Percentiles rank a stretch among this genome's conserved stretches.
Evolutionary conservation across 148 eudicot genomes (phyloP).

Genomic region (Chenopodium album): DNA sequence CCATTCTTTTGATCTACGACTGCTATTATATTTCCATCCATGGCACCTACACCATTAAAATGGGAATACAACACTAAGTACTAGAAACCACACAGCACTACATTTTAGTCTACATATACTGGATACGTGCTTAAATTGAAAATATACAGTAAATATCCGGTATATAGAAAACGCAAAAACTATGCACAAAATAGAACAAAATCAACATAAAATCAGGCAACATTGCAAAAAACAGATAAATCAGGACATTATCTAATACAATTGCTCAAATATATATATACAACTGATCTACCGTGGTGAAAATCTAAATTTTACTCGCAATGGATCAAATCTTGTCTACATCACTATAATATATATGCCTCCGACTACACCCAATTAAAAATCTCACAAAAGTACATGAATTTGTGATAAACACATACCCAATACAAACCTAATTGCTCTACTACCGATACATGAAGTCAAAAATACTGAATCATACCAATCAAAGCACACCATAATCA

Average conservation of each 20-base stretch:
- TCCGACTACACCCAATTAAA: neutral
- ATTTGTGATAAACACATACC: neutral
- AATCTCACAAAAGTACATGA: neutral
- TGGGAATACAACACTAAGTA: neutral
- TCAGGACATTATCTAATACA: neutral
- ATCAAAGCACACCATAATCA: neutral
- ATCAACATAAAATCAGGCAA: neutral
- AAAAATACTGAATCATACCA: neutral
- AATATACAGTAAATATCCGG: neutral
- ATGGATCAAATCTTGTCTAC: neutral
- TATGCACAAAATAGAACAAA: neutral
- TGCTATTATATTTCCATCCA: constrained; percentile 31
- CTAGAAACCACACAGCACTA: neutral
- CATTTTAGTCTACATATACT: neutral
- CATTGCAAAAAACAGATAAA: neutral
- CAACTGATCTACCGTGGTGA: neutral
- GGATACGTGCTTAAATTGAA: neutral
- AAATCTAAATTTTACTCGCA: neutral
- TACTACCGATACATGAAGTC: neutral
- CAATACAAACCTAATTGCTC: neutral
- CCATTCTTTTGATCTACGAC: constrained; percentile 36
- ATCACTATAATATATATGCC: neutral
- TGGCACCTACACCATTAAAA: constrained; percentile 25
- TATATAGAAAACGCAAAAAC: neutral
- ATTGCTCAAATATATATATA: neutral